Conservation (phyloP, 1,284 basidiomycete genomes). For the Puccinia hordei region DNA sequence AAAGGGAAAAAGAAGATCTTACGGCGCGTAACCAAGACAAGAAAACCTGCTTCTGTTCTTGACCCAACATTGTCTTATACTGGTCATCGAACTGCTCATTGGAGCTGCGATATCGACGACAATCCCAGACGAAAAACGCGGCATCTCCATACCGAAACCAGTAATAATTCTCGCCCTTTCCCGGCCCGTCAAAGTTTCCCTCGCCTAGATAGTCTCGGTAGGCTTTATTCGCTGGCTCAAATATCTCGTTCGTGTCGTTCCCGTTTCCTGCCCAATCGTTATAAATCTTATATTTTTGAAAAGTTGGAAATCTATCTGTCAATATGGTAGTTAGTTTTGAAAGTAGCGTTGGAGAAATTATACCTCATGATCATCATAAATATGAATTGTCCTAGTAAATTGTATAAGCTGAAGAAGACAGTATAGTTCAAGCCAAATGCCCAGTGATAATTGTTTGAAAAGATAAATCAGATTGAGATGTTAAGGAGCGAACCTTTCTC, state of each 20-base stretch:
- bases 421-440: slow-evolving; percentile 61
- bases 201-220: slow-evolving; percentile 39
- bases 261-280: slow-evolving; percentile 69
- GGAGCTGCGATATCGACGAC: slow-evolving; percentile 55
- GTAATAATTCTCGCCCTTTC: slow-evolving; percentile 53
- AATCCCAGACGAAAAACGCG: slow-evolving; percentile 49
- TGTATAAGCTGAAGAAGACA: slow-evolving; percentile 36
- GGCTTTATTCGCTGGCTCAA: slow-evolving; percentile 41
- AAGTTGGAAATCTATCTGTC: not conserved
- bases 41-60: slow-evolving; percentile 68
- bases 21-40: slow-evolving; percentile 70
- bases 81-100: slow-evolving; percentile 57
- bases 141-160: slow-evolving; percentile 51
- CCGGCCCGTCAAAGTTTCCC: slow-evolving; percentile 46
- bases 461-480: slow-evolving; percentile 58
- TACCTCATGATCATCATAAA: slow-evolving; percentile 72
- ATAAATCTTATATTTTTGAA: slow-evolving; percentile 65
- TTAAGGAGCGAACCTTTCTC: slow-evolving; percentile 68
- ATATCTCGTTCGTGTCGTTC: slow-evolving; percentile 65
- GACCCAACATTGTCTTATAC: slow-evolving; percentile 71
- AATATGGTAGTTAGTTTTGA: not conserved
- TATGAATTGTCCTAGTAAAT: slow-evolving; percentile 65
- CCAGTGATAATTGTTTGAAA: slow-evolving; percentile 15
- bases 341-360: not conserved
- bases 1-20: slow-evolving; percentile 49